Evolutionary conservation across 306 rosid genomes (phyloP), one percentile per base, ranked within the genome.

Genomic region (Acacia confusa): DNA sequence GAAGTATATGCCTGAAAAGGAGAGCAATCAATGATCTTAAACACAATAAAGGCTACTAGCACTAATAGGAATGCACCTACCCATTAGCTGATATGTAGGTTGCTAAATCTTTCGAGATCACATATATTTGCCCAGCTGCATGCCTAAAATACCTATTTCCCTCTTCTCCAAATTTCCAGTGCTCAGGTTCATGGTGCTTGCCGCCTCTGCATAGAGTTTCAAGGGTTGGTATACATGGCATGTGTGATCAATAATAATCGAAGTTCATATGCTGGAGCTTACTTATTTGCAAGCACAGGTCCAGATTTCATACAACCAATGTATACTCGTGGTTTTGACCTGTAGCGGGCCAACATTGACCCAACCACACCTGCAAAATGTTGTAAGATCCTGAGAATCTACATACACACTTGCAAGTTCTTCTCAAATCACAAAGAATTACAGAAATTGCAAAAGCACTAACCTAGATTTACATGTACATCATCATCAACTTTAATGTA

Each of bases 141-240:
- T 90, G 92, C 20, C 90, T 91, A 34, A 90, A 90, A 72, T 90
- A 88, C 77, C 65, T 79, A 79, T 90, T 90, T 65, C 94, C 94
- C 45, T 76, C 81, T 38, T 81, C 82, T 24, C 94, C 94, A 65
- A 90, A 90, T 83, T 87, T 88, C 92, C 85, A 90, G 75, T 83
- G 83, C 87, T 90, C 90, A 13, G 94, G 90, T 78, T 90, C 94
- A 77, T 90, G 87, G 79, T 87, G 82, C 66, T 77, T 90, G 67
- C 85, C 89, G 28, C 90, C 50, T 68, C 73, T 68, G 73, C 50
- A 68, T 38, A 68, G 1, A 36, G 45, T 68, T 38, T 40, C 50
- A 68, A n/a, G 17, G 73, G 19, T n/a, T 38, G 6, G 11, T 38
- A 20, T 20, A 68, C 11, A 38, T 38, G 30, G 15, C 73, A 40